Conservation (phyloP, 352 stramenopile genomes). For the Phytophthora fragariae region DNA sequence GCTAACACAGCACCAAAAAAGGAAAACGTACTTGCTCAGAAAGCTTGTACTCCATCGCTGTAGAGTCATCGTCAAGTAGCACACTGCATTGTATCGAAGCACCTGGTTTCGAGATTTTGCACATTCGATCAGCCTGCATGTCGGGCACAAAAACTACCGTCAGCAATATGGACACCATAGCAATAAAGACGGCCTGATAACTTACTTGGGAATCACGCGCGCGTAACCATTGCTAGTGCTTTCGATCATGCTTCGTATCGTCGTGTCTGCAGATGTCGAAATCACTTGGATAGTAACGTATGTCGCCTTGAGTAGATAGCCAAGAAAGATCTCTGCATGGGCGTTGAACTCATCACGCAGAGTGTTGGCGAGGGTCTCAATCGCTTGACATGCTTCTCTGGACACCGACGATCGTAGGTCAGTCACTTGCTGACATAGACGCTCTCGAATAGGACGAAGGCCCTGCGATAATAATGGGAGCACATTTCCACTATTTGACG, state of each 20-base stretch:
- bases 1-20: background rate
- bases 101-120: conserved; percentile 80
- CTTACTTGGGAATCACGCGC: conserved; percentile 79
- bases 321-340: conserved; percentile 79
- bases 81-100: conserved; percentile 72
- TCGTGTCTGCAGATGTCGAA: conserved; percentile 76
- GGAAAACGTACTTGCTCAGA: conserved; percentile 73
- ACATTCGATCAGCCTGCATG: conserved; percentile 73
- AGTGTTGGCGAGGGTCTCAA: conserved; percentile 65
- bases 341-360: conserved; percentile 80
- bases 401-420: conserved; percentile 85
- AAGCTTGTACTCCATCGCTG: conserved; percentile 69
- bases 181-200: background rate
- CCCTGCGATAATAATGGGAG: conserved; percentile 46
- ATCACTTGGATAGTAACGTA: conserved; percentile 91
- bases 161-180: background rate
- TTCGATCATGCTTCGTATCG: conserved; percentile 77
- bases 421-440: conserved; percentile 72
- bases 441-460: conserved; percentile 67
- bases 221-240: conserved; percentile 79
- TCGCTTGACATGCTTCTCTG: conserved; percentile 76
- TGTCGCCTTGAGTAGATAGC: conserved; percentile 81
- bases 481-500: conserved; percentile 32
- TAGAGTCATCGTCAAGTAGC: conserved; percentile 80
- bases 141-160: conserved; percentile 1